Evolutionary conservation across 2,329 filamentous ascomycete genomes (phyloP).

Genomic region (Cercospora canescens): DNA sequence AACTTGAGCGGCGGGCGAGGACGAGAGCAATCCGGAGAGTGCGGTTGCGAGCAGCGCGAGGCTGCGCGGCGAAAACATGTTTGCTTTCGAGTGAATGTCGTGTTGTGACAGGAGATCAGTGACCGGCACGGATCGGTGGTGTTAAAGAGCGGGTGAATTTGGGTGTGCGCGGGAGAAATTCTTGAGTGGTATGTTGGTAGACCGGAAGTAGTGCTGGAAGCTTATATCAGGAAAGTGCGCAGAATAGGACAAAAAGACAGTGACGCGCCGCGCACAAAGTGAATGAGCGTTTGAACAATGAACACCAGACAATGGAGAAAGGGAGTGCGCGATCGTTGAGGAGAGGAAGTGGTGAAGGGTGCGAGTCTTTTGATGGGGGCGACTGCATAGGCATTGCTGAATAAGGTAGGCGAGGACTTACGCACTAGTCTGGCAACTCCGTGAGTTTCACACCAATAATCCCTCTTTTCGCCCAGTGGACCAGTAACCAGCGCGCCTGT

Average conservation of each 20-base stretch:
- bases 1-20: constrained; percentile 13
- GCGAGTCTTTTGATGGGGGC: constrained; percentile 1
- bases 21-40: constrained; percentile 31
- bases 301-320: constrained; percentile 6
- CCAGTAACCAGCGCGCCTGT: neutral
- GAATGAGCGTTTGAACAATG: constrained; percentile 16
- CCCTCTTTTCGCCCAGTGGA: constrained; percentile 2
- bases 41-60: constrained; percentile 30
- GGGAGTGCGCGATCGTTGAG: constrained; percentile 1
- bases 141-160: neutral
- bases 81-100: constrained; percentile 5
- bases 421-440: neutral
- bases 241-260: neutral
- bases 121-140: constrained; percentile 23
- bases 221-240: constrained; percentile 2
- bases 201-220: constrained; percentile 12
- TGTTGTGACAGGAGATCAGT: constrained; percentile 17
- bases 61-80: constrained; percentile 30
- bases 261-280: constrained; percentile 14
- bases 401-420: constrained; percentile 1
- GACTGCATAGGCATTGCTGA: neutral
- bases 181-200: neutral
- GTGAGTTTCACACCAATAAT: constrained; percentile 12
- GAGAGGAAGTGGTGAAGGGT: constrained; percentile 1
- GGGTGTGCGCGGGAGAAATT: neutral